Base-by-base conservation (phyloP, 2,329 filamentous ascomycete genomes). In the Colletotrichum caudatum region DNA sequence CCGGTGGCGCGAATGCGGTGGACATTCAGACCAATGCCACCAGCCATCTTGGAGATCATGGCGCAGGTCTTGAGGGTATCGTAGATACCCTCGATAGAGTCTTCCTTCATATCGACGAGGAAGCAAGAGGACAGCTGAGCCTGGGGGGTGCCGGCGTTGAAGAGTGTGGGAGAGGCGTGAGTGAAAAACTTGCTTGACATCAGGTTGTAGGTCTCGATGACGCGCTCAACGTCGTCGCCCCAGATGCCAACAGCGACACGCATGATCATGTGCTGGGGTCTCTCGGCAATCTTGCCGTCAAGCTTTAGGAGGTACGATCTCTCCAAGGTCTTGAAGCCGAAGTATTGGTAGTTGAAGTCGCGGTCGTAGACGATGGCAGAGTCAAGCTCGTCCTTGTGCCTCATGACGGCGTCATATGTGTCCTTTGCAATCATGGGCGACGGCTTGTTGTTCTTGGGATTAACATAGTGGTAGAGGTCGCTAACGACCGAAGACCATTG, bases 281-380 rank as follows among this genome's bases (percentile, higher is more conserved):
- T 91, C 87, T 99, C 96, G 64, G 95, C 95, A 80, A 98, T 94
- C 85, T 98, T 97, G 81, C 94, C 95, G 78, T 98, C 90, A 76
- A 98, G 93, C 81, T 97, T 95, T 76, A 99, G 91, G 64, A 99
- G 92, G 80, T 99, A 99, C 79, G 96, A 99, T 73, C 96, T 92
- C 87, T 99, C 96, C 50, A 99, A 87, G 9, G 96, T 99, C 90
- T 99, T 99, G 91, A 99, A 99, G 75, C 96, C 96, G 79, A 99
- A 99, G 86, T 97, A 99, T 86, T 99, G 96, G 87, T 99, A 99
- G 89, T 98, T 98, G 89, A 99, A 99, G 82, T 99, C 96, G 77
- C 96, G 93, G 85, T 99, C 96, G 79, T 98, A 99, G 78, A 99
- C 95, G 81, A 99, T 98, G 78, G 96, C 96, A 54, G 95, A 98